These are phyloP conservation scores for Globisporangium okanoganense DNA, from an alignment of 352 stramenopile species.

Conservation along the genomic window DNA sequence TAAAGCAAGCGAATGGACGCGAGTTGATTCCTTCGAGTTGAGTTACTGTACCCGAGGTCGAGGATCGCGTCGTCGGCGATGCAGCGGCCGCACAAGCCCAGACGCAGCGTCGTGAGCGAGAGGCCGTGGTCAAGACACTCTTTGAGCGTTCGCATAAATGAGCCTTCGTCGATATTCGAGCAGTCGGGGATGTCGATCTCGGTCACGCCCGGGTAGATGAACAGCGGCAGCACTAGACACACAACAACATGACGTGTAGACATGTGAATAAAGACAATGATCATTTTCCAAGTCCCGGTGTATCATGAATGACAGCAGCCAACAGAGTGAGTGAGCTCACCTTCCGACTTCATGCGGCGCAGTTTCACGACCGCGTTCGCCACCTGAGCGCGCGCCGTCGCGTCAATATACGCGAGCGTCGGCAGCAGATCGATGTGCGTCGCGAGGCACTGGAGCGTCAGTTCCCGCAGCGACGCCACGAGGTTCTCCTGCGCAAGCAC, in stretches of 20 bases:
- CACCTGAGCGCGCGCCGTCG: slow-evolving; percentile 52
- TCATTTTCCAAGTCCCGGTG: background rate
- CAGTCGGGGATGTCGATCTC: slow-evolving; percentile 84
- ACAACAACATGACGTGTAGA: background rate
- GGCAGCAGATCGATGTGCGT: slow-evolving; percentile 64
- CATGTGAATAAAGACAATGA: background rate
- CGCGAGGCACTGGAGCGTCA: slow-evolving; percentile 53
- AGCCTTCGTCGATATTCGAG: slow-evolving; percentile 72
- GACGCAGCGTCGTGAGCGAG: slow-evolving; percentile 45
- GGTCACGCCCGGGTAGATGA: slow-evolving; percentile 76
- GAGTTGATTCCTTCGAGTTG: background rate
- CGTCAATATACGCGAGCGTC: slow-evolving; percentile 69
- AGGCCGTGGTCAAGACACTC: slow-evolving; percentile 39
- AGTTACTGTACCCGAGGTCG: slow-evolving; percentile 41
- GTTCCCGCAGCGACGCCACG: slow-evolving; percentile 45
- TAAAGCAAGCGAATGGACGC: no score
- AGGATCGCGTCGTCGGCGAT: slow-evolving; percentile 71
- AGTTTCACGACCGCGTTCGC: slow-evolving; percentile 52
- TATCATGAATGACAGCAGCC: background rate
- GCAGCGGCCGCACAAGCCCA: slow-evolving; percentile 74
- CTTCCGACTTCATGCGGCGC: slow-evolving; percentile 52
- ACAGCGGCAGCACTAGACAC: slow-evolving; percentile 57
- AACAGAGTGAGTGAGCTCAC: slow-evolving; percentile 10
- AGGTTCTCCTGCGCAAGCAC: slow-evolving; percentile 47
- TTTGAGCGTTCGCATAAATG: slow-evolving; percentile 52